Evolutionary conservation across 495 filamentous ascomycete species (phyloP), one percentile per base, ranked within the genome.

Genomic region (Xylaria castorea): DNA sequence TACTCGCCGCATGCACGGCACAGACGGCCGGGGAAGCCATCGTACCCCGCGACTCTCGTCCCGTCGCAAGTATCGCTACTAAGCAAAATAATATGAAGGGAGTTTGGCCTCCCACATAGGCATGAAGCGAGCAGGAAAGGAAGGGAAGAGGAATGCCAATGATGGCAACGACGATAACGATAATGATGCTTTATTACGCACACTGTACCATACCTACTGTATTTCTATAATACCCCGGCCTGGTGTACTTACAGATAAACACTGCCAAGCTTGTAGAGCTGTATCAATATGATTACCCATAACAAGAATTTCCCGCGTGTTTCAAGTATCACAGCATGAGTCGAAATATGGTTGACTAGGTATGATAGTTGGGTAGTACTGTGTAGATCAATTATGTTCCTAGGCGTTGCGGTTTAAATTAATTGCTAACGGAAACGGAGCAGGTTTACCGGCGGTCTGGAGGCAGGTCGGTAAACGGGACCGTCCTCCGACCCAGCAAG

Each of bases 1-100:
- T 14, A 92, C 91, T 32, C 83, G 90, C 44, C 81, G 91, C 22
- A 92, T 93, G 90, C 86, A 89, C 74, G 91, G 91, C 18, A 92
- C 91, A 44, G 91, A 93, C 80, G 91, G 91, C 18, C 85, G 89
- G 7, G 85, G 87, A 57, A 80, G 73, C 11, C 81, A 78, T 63
- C 79, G 73, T 46, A 72, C 79, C 58, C 27, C 67, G 2, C 73
- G 75, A 66, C 55, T 66, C 38, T 70, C 55, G 4, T 61, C 60
- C 6, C 72, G 69, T 68, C 64, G 66, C 58, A 65, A 71, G 46
- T 71, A 77, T 53, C 72, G 76, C 30, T 75, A 74, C 48, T 65
- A 62, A 70, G 7, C 50, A 5, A 14, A 36, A 20, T 2, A n/a
- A 20, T 7, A 30, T 9, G 25, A 20, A 2, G 11, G 18, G 22